phyloP scores from a whole-genome alignment of 148 eudicot species.

The Diospyros kaki region DNA sequence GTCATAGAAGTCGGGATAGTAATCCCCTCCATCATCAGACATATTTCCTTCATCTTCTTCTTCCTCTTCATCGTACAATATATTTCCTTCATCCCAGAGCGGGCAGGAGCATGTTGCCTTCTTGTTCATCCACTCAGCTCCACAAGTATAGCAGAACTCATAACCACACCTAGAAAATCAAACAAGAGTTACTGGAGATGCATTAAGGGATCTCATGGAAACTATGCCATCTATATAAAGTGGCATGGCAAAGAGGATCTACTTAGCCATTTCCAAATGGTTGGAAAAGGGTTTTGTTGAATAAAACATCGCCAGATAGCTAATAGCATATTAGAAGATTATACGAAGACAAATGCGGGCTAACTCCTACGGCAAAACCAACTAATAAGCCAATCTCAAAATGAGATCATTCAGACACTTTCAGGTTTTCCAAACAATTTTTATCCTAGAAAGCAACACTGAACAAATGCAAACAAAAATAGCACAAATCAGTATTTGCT shows the following conservation, averaged over 20 bases:
- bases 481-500: background rate
- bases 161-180: slow-evolving; percentile 29
- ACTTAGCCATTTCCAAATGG: background rate
- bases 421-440: background rate
- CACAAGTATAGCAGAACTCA: slow-evolving; percentile 47
- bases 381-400: background rate
- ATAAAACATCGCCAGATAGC: background rate
- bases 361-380: background rate
- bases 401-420: background rate
- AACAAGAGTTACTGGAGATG: background rate
- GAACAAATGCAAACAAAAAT: background rate
- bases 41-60: slow-evolving; percentile 9
- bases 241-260: background rate
- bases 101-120: slow-evolving; percentile 37
- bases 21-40: no score
- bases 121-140: slow-evolving; percentile 46
- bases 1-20: no score
- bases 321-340: background rate
- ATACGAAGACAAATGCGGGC: background rate
- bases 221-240: background rate
- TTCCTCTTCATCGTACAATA: slow-evolving; percentile 15
- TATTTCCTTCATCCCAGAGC: slow-evolving; percentile 39
- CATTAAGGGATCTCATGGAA: background rate
- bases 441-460: background rate
- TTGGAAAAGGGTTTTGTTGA: no score